Evolutionary conservation across 495 filamentous ascomycete species (phyloP), one percentile per base, ranked within the genome.

Genomic region (Cladorrhinum samala): DNA sequence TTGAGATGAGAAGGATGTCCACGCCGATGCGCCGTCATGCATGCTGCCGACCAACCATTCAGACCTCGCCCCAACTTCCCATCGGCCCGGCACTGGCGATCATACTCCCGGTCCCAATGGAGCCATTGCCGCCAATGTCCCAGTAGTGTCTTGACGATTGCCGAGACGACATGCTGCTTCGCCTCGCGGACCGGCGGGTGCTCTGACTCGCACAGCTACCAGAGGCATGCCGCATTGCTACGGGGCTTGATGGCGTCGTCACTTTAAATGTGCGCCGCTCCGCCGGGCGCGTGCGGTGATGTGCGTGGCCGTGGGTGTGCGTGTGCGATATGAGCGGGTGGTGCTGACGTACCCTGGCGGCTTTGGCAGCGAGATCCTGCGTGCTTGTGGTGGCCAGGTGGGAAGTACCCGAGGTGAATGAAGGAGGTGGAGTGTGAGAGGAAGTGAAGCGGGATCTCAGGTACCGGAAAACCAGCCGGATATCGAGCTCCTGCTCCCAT

Each of bases 391-490:
- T 70, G 36, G 72, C 70, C 13, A 77, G 68, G 51, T 75, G 63
- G 46, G 72, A 54, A 16, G 67, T 68, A 5, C 66, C 65, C 11
- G 70, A 57, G 56, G 73, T 45, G 65, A 76, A 65, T 1, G 72
- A 49, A 30, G 66, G 57, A 53, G 68, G 38, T 50, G 72, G 65
- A 52, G 60, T 52, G 2, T 60, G 67, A 9, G 66, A 66, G 21
- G 71, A 53, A 1, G 62, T 69, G 66, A 95, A 93, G 56, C 88
- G 88, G 16, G 80, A 84, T 45, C 81, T 78, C 17, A 96, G 80
- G 66, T 90, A 93, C 37, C 83, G 81, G 73, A 95, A 95, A n/a
- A 95, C 83, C 68, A 91, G 85, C 66, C 82, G 83, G 53, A 95
- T 77, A 58, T 95, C 89, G 3, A 95, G 78, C 13, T 90, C 86